These are phyloP conservation scores for Sporothrix mexicana DNA, from an alignment of 2,329 filamentous ascomycete genomes.

Conservation along the genomic window DNA sequence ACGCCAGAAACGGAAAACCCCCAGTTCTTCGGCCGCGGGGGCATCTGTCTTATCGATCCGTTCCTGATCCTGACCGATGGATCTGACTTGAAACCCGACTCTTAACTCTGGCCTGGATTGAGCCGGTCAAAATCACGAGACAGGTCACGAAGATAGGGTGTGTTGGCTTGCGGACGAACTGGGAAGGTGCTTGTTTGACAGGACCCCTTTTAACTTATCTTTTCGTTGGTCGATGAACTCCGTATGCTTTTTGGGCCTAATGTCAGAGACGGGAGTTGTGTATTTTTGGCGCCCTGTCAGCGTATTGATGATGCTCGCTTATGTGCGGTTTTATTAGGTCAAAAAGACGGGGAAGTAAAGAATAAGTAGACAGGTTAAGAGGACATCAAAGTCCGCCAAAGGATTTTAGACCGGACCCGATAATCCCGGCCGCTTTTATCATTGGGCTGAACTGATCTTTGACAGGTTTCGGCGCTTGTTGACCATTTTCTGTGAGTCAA, in stretches of 20 bases:
- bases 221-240: not conserved
- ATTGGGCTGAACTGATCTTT: not conserved
- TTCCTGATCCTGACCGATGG: not conserved
- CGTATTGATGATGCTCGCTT: not conserved
- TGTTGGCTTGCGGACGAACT: not conserved
- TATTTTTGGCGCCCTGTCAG: not conserved
- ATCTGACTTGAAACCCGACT: too few relatives aligned
- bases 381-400: not conserved
- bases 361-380: not conserved
- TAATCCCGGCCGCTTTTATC: not conserved
- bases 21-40: not conserved
- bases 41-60: not conserved
- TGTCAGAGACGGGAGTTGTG: not conserved
- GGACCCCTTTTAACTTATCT: constrained; percentile 8
- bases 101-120: too few relatives aligned
- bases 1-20: not conserved
- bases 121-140: too few relatives aligned
- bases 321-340: not conserved
- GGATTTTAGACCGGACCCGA: not conserved
- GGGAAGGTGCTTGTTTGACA: not conserved
- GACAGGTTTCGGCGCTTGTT: not conserved
- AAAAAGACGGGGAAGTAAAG: not conserved
- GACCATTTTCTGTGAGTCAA: not conserved
- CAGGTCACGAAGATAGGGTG: not conserved
- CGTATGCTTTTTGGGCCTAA: not conserved